Base-by-base conservation (phyloP, 805 yeast species). In the Myxozyma vanderwaltii region DNA sequence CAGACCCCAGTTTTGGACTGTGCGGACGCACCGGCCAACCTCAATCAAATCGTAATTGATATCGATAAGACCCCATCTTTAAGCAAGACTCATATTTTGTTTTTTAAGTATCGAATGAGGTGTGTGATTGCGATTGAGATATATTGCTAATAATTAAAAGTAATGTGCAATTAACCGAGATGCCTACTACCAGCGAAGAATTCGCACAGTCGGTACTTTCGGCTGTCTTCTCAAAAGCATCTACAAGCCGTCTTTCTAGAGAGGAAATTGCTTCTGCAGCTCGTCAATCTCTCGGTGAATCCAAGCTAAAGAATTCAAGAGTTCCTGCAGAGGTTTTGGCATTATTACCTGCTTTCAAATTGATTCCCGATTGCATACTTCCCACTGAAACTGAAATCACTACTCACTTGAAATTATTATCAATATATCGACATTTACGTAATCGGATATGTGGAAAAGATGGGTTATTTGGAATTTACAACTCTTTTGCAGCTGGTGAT, bases 331-430 rank as follows among this genome's bases (percentile, higher is more conserved):
- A 46, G 19, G 33, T 19, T n/a, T 19, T 19, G 19, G 21, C 31
- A n/a, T 35, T 17, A 13, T 29, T 29, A 7, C 39, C 27, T 10
- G 50, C 38, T 6, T 55, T 55, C 40, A 27, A 26, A 10, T 15
- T 48, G 8, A 24, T 55, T 38, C 33, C 43, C 21, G 50, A 31
- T 12, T 45, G 44, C 8, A 15, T 33, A 12, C 46, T 48, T 19
- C 55, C 56, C 12, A 17, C 51, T 4, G 55, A 56, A 38, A 15
- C 29, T 27, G 52, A 56, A 17, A 26, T 56, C 10, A 33, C n/a
- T 15, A 51, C 55, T 8, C 59, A 56, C 31, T 38, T 56, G 19
- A 44, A 56, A 17, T 26, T 56, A 24, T 13, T 51, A 10, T 19
- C 23, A 5, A n/a, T 56, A n/a, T 56, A 43, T 15, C 41, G 54